Conservation (phyloP, 129 eudicot species). For the Silybum marianum region DNA sequence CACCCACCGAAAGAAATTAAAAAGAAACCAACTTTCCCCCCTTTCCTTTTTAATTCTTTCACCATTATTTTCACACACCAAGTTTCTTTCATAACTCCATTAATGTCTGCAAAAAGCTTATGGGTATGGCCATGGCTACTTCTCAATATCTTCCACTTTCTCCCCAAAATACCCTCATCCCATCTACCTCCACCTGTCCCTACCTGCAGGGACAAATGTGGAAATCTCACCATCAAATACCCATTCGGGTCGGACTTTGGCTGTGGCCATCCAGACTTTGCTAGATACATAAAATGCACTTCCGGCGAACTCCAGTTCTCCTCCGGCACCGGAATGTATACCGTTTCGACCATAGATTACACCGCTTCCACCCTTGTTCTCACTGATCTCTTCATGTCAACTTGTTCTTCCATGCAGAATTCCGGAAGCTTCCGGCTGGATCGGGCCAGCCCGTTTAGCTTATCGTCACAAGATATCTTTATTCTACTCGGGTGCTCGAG, state of each 20-base stretch:
- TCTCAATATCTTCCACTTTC: constrained; percentile 36
- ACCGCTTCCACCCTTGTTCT: constrained; percentile 43
- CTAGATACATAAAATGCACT: constrained; percentile 57
- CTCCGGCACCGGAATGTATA: constrained; percentile 55
- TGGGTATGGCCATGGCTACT: constrained; percentile 35
- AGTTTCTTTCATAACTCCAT: constrained; percentile 12
- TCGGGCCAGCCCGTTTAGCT: constrained; percentile 50
- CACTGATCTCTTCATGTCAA: constrained; percentile 71
- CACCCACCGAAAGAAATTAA: constrained; percentile 52
- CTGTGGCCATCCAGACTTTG: constrained; percentile 71
- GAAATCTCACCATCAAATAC: constrained; percentile 53
- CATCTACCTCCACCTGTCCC: constrained; percentile 56
- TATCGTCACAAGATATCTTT: constrained; percentile 45
- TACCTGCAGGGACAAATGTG: constrained; percentile 58
- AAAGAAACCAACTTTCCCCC: constrained; percentile 17
- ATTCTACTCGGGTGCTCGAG: constrained; percentile 73
- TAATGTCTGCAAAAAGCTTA: constrained; percentile 37
- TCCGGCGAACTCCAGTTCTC: constrained; percentile 55
- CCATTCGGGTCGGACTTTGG: constrained; percentile 75
- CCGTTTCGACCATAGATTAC: constrained; percentile 61
- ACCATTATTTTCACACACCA: constrained; percentile 22
- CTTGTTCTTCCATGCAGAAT: constrained; percentile 77
- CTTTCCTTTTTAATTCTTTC: constrained; percentile 5
- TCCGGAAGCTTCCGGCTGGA: constrained; percentile 70
- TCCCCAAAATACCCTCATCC: constrained; percentile 36